These are phyloP conservation scores for Kuraishia ogatae DNA, from an alignment of 805 yeast genomes.

Conservation along the genomic window DNA sequence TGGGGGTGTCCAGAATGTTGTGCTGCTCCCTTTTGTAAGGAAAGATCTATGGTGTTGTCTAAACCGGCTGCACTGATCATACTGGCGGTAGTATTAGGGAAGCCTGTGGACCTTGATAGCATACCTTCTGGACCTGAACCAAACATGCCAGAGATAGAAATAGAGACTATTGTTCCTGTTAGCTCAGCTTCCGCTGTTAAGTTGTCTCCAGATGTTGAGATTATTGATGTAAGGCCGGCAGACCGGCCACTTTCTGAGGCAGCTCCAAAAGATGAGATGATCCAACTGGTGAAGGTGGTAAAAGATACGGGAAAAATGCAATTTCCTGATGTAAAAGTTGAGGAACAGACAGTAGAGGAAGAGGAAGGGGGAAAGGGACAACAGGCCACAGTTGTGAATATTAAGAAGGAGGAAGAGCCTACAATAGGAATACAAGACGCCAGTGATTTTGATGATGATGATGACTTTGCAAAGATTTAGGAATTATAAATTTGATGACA, in stretches of 20 bases:
- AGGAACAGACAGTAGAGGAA: background rate
- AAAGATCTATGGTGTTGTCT: constrained; percentile 72
- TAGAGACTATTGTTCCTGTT: constrained; percentile 62
- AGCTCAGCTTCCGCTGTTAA: constrained; percentile 38
- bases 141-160: constrained; percentile 57
- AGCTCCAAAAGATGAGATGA: constrained; percentile 14
- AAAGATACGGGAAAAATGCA: background rate
- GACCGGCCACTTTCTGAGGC: constrained; percentile 10
- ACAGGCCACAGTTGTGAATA: background rate
- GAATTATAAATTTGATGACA: too few relatives aligned
- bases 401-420: background rate
- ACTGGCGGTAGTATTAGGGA: constrained; percentile 51
- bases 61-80: constrained; percentile 78
- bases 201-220: constrained; percentile 52
- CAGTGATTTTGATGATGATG: background rate
- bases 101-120: constrained; percentile 34
- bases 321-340: background rate
- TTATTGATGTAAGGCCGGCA: constrained; percentile 31
- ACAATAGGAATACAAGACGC: background rate
- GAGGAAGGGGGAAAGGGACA: background rate
- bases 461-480: background rate
- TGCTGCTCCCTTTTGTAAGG: constrained; percentile 76
- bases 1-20: constrained; percentile 80
- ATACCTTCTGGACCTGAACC: constrained; percentile 68
- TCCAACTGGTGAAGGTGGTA: constrained; percentile 1